Conservation (phyloP, 2,329 filamentous ascomycete genomes). For the Colletotrichum musicola region DNA sequence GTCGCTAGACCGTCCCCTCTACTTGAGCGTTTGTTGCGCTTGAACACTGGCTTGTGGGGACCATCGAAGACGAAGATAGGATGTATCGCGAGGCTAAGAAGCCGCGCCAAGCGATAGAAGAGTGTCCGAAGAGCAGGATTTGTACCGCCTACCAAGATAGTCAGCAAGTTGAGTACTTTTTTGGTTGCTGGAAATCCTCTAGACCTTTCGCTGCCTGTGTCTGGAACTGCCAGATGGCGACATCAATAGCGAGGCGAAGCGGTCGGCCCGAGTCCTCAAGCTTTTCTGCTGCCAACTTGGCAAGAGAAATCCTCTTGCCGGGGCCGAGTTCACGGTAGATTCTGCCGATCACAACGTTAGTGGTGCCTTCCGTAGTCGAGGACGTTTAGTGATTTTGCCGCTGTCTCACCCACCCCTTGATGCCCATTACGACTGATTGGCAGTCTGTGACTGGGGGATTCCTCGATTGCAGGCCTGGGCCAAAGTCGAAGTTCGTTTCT, state of each 20-base stretch:
- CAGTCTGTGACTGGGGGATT: background rate
- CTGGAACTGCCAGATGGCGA: conserved; percentile 98
- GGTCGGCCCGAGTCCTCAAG: conserved; percentile 78
- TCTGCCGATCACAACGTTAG: conserved; percentile 57
- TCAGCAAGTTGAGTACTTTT: background rate
- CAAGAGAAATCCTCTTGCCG: conserved; percentile 82
- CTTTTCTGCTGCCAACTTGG: conserved; percentile 84
- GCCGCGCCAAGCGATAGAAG: conserved; percentile 88
- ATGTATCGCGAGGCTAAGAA: conserved; percentile 82
- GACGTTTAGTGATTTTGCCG: background rate
- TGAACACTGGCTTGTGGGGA: conserved; percentile 85
- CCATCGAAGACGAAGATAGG: conserved; percentile 94
- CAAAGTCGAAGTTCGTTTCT: no score
- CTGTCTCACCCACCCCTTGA: conserved; percentile 67
- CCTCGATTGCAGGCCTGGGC: no score
- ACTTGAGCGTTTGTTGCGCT: conserved; percentile 83
- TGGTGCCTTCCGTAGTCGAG: background rate
- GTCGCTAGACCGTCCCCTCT: conserved; percentile 76
- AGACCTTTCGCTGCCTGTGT: conserved; percentile 82
- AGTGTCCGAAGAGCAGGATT: conserved; percentile 93
- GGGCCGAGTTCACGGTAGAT: conserved; percentile 91
- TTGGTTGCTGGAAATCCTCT: background rate
- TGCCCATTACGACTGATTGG: conserved; percentile 65
- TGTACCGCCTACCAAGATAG: conserved; percentile 72
- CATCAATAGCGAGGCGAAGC: conserved; percentile 89